These are phyloP conservation scores for Stenogyne calaminthoides DNA, from an alignment of 305 asterid genomes.

Conservation along the genomic window DNA sequence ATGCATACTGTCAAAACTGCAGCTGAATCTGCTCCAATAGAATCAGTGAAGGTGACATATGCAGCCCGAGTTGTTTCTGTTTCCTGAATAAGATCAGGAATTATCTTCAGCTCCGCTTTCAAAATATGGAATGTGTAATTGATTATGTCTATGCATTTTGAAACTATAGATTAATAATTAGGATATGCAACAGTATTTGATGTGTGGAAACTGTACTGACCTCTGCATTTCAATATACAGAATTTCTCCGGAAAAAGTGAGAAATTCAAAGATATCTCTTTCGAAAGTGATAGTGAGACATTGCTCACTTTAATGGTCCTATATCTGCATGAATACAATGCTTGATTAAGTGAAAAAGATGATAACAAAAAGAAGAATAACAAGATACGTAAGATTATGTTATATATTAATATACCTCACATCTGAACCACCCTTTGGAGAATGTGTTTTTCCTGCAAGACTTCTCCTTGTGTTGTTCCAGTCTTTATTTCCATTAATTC, in stretches of 20 bases:
- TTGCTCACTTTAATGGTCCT: slow-evolving; percentile 53
- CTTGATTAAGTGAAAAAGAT: slow-evolving; percentile 3
- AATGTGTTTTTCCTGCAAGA: slow-evolving; percentile 26
- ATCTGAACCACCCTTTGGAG: slow-evolving; percentile 39
- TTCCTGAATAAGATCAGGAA: slow-evolving; percentile 34
- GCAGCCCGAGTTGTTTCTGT: slow-evolving; percentile 46
- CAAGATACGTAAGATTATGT: not conserved
- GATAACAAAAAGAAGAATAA: not conserved
- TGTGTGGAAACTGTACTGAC: slow-evolving; percentile 29
- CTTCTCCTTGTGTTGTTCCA: slow-evolving; percentile 26
- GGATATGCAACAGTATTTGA: not conserved
- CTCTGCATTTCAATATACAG: slow-evolving; percentile 55
- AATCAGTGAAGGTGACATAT: slow-evolving; percentile 50
- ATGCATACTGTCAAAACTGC: slow-evolving; percentile 50
- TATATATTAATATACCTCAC: slow-evolving; percentile 34
- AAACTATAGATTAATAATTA: not conserved
- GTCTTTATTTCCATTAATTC: slow-evolving; percentile 37
- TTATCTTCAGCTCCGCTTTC: not conserved
- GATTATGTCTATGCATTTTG: not conserved
- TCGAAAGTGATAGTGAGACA: slow-evolving; percentile 40
- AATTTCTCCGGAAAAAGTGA: slow-evolving; percentile 57
- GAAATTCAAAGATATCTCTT: slow-evolving; percentile 46
- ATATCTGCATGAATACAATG: slow-evolving; percentile 34
- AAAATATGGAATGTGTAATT: not conserved
- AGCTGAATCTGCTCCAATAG: slow-evolving; percentile 58